Evolutionary conservation across 345 rosid species (phyloP).

Genomic region (Salix viminalis): DNA sequence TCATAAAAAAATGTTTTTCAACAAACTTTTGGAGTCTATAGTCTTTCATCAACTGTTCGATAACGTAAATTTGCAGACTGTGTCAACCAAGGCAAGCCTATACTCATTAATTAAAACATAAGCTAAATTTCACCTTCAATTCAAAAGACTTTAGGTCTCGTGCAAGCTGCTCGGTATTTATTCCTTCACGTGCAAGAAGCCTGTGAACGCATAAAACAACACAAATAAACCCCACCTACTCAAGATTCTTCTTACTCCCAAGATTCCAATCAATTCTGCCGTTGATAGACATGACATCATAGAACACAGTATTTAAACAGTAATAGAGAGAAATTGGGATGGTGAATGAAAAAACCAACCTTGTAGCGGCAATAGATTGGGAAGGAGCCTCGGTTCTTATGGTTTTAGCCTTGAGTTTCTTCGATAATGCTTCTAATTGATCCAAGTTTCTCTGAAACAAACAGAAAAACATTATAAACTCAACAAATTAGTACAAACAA

Average conservation of each 20-base stretch:
- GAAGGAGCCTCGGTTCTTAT: slow-evolving; percentile 87
- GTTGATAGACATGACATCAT: background rate
- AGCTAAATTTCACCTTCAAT: slow-evolving; percentile 54
- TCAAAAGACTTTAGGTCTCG: slow-evolving; percentile 93
- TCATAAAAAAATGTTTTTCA: background rate
- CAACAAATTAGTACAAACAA: slow-evolving; percentile 11
- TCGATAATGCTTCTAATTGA: slow-evolving; percentile 85
- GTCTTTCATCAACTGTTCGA: background rate
- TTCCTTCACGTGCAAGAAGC: slow-evolving; percentile 96
- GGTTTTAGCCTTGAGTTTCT: slow-evolving; percentile 92
- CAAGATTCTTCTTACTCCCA: background rate
- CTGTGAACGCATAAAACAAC: slow-evolving; percentile 32
- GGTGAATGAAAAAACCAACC: slow-evolving; percentile 35
- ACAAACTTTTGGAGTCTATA: background rate
- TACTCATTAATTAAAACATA: background rate
- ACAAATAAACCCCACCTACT: background rate
- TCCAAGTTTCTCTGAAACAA: slow-evolving; percentile 81
- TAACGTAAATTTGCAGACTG: slow-evolving; percentile 3
- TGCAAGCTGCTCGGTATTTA: slow-evolving; percentile 95
- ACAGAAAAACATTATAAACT: slow-evolving; percentile 10
- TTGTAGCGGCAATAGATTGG: slow-evolving; percentile 90
- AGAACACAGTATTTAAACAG: background rate
- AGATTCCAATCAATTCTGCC: background rate
- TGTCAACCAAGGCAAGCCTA: background rate
- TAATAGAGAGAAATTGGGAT: background rate